Conservation (phyloP, 1,284 basidiomycete species). For the Sphaerobolus stellatus region DNA sequence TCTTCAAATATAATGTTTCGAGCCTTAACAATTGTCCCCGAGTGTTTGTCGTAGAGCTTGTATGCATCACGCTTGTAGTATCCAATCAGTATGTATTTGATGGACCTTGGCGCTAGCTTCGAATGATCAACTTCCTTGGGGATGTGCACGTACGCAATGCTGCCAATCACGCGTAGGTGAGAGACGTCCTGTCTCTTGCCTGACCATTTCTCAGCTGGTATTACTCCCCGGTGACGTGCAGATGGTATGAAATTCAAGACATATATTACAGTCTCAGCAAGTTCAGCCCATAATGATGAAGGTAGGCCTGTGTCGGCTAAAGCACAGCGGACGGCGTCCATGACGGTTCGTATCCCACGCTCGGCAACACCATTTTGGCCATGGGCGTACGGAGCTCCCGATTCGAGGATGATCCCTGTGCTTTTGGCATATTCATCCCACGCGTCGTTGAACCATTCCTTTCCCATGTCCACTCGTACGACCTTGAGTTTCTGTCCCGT, state of each 20-base stretch:
- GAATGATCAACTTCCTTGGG: too few species aligned
- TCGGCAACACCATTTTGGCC: slow-evolving; percentile 30
- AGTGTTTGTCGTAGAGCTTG: too few species aligned
- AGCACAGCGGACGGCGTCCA: slow-evolving; percentile 1
- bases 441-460: slow-evolving; percentile 24
- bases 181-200: slow-evolving; percentile 27
- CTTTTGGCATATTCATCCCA: slow-evolving; percentile 32
- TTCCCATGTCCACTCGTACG: slow-evolving; percentile 31
- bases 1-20: too few species aligned
- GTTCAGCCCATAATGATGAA: slow-evolving; percentile 18
- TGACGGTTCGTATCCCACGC: slow-evolving; percentile 22
- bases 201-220: slow-evolving; percentile 1
- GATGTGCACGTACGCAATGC: slow-evolving; percentile 34
- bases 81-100: too few species aligned
- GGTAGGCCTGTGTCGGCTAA: slow-evolving; percentile 14
- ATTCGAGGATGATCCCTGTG: slow-evolving; percentile 23
- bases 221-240: slow-evolving; percentile 4
- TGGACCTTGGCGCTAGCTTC: too few species aligned
- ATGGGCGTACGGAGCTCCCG: slow-evolving; percentile 19
- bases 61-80: too few species aligned
- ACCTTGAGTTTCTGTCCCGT: slow-evolving; percentile 20
- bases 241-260: slow-evolving; percentile 14
- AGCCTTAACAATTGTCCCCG: too few species aligned
- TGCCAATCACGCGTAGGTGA: slow-evolving; percentile 33
- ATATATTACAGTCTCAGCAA: slow-evolving; percentile 14